Evolutionary conservation across 2,329 filamentous ascomycete genomes (phyloP), one percentile per base, ranked within the genome.

Genomic region (Cercospora beticola): DNA sequence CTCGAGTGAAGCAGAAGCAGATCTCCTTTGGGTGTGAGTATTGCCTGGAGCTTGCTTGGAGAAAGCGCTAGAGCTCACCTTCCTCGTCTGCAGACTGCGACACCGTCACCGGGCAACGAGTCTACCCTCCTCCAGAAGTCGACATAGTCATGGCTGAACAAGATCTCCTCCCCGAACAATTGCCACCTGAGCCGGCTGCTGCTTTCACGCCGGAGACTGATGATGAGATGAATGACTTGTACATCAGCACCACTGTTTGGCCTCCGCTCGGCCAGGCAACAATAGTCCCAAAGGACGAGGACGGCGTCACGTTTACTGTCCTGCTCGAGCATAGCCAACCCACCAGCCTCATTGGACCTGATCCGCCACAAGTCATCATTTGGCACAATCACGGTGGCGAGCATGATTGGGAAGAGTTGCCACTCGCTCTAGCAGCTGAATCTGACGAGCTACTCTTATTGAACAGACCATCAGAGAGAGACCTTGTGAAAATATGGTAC

Each of bases 201-300:
- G 68, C 70, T 2, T 70, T 71, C 58, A 68, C 66, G 14, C 69
- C 69, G 8, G 62, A 62, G 3, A 62, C 69, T 18, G 67, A 65
- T 31, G 67, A 70, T 18, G 69, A 65, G 10, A 62, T 67, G 30
- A 69, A 73, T 62, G 70, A 72, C 40, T 83, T 86, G 79, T 86
- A 85, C 76, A 84, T 86, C 23, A 82, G 84, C 70, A 79, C 90
- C 14, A 85, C 84, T 5, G 88, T 84, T 68, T 89, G 88, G 75
- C 94, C 94, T 12, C 88, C 92, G 0, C 80, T 97, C 62, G 92
- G 90, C 1, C 91, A 94, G 77, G 86, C 91, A 26, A 93, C 92
- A 1, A 84, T 87, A 60, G 76, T 92, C 21, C 79, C 82, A 28
- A 76, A 80, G 46, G 74, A 78, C 18, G 78, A 80, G n/a, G 75